These are phyloP conservation scores for Albophoma yamanashiensis DNA, from an alignment of 2,329 filamentous ascomycete genomes.

Conservation along the genomic window DNA sequence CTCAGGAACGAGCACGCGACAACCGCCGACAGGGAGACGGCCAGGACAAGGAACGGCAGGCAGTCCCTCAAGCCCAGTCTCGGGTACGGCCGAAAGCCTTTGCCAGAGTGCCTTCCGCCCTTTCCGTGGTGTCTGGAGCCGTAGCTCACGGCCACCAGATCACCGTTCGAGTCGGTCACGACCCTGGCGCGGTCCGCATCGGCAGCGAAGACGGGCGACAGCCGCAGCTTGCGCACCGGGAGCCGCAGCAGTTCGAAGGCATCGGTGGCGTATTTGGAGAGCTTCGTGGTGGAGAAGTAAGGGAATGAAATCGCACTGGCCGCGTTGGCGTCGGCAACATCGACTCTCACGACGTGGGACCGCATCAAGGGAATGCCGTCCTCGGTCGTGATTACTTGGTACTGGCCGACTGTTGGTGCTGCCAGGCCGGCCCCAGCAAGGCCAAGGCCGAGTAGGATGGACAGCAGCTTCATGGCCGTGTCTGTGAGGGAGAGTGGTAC, in stretches of 20 bases:
- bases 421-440: slow-evolving; percentile 3
- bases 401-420: neutral
- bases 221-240: neutral
- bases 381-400: slow-evolving; percentile 1
- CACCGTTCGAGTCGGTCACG: slow-evolving; percentile 8
- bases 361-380: neutral
- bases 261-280: slow-evolving; percentile 2
- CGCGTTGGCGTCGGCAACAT: neutral
- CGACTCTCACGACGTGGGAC: slow-evolving; percentile 4
- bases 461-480: slow-evolving; percentile 1
- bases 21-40: slow-evolving; percentile 6
- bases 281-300: neutral
- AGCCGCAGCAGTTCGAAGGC: slow-evolving; percentile 3
- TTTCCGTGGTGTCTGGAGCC: neutral
- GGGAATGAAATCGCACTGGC: neutral
- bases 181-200: slow-evolving; percentile 1
- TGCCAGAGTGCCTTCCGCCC: neutral
- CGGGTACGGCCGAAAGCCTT: slow-evolving; percentile 1
- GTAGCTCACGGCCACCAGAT: slow-evolving; percentile 5
- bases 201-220: slow-evolving; percentile 7
- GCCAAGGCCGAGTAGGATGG: slow-evolving; percentile 2
- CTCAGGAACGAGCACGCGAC: slow-evolving; percentile 7
- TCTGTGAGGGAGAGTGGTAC: neutral
- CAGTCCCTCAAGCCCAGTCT: slow-evolving; percentile 5
- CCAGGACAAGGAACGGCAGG: slow-evolving; percentile 8